Conservation (phyloP, 2,329 filamentous ascomycete species). For the Trichoderma oligosporum region DNA sequence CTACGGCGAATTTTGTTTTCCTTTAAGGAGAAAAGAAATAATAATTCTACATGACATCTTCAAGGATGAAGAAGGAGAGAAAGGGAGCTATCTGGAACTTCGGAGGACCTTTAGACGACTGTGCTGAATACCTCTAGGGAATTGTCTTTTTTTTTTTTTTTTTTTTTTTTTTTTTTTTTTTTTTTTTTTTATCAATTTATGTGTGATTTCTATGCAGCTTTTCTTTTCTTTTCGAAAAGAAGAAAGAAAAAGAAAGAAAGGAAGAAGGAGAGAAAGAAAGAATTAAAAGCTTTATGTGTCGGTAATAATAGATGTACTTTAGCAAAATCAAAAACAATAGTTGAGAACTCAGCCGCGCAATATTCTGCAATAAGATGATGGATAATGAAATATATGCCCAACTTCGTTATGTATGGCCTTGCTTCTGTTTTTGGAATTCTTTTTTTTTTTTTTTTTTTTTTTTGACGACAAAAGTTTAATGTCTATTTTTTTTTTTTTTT, state of each 20-base stretch:
- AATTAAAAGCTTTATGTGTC: background rate
- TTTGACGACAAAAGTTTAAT: background rate
- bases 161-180: background rate
- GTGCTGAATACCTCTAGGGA: background rate
- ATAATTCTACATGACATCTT: too few relatives aligned
- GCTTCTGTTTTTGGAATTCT: too few relatives aligned
- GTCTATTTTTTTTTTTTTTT: background rate
- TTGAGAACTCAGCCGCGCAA: too few relatives aligned
- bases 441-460: too few relatives aligned
- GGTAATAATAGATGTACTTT: slow-evolving; percentile 3
- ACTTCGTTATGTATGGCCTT: too few relatives aligned
- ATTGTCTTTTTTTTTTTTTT: background rate
- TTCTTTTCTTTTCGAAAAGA: too few relatives aligned
- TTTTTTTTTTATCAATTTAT: background rate
- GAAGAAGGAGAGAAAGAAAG: too few relatives aligned
- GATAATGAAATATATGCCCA: too few relatives aligned
- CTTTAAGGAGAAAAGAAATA: too few relatives aligned
- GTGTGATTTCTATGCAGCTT: too few relatives aligned
- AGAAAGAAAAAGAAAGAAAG: too few relatives aligned
- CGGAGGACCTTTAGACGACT: background rate
- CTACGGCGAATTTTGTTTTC: background rate
- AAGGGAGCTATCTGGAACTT: background rate
- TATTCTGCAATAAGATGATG: too few relatives aligned
- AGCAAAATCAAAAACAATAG: background rate
- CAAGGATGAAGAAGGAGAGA: background rate